phyloP scores from a whole-genome alignment of 345 rosid genomes.

The Gynandropsis gynandra region DNA sequence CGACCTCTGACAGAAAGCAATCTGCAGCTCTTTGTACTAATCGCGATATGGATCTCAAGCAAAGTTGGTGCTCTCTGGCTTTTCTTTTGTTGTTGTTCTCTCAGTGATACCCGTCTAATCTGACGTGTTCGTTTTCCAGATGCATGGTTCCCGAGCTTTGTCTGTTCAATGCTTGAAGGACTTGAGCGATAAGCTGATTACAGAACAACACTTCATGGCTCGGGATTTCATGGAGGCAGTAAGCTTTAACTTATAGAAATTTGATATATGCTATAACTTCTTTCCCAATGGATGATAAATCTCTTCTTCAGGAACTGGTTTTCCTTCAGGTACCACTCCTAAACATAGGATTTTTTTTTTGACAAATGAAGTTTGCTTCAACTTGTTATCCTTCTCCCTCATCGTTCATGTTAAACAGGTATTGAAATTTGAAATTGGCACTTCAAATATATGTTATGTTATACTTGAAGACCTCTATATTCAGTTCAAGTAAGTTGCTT shows the following conservation, averaged over 20 bases:
- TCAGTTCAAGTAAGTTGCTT: slow-evolving; percentile 47
- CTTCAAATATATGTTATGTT: slow-evolving; percentile 39
- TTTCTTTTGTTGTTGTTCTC: background rate
- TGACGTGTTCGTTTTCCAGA: slow-evolving; percentile 17
- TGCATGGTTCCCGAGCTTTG: slow-evolving; percentile 46
- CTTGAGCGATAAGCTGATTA: slow-evolving; percentile 46
- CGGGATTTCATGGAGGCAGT: slow-evolving; percentile 74
- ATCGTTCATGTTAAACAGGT: slow-evolving; percentile 29
- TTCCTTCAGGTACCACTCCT: slow-evolving; percentile 51
- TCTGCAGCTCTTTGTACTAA: slow-evolving; percentile 59
- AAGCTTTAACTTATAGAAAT: slow-evolving; percentile 14
- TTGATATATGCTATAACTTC: background rate
- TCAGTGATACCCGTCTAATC: slow-evolving; percentile 25
- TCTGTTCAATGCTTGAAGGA: slow-evolving; percentile 44
- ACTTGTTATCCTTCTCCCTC: slow-evolving; percentile 13
- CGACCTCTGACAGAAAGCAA: slow-evolving; percentile 56
- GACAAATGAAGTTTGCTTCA: background rate
- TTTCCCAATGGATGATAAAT: slow-evolving; percentile 6
- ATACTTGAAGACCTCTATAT: slow-evolving; percentile 49
- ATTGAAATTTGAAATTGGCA: slow-evolving; percentile 57
- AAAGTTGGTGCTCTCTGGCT: slow-evolving; percentile 35
- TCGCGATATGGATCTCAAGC: slow-evolving; percentile 69
- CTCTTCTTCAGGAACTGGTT: slow-evolving; percentile 45
- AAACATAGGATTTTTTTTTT: slow-evolving; percentile 1
- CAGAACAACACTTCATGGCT: slow-evolving; percentile 55